Evolutionary conservation across 2,329 filamentous ascomycete species (phyloP), one percentile per base, ranked within the genome.

Genomic region (Clonostachys rhizophaga): DNA sequence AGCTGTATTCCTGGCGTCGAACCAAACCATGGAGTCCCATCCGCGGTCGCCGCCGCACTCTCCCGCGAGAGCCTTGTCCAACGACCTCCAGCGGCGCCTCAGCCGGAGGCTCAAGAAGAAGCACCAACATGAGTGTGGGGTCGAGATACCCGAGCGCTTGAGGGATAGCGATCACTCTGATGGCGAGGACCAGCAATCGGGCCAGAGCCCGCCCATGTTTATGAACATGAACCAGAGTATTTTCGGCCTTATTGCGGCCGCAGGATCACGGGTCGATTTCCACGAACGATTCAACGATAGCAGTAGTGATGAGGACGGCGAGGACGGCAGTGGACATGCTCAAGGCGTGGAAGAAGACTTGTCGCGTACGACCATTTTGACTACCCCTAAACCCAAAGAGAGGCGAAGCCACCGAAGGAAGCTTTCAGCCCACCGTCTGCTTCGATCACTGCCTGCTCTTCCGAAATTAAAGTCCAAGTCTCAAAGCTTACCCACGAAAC

Each of bases 171-270:
- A 74, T 47, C 70, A 78, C 49, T 68, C 68, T n/a, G 67, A 62
- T 34, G 75, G 78, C 42, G 72, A 79, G 54, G 66, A 74, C 40
- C 54, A 70, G 42, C 46, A 53, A 18, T 65, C 66, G 5, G 65
- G 72, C 3, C 70, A 73, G 48, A 69, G 67, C 36, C 66, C 70
- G 13, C 70, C 74, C 52, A 72, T 78, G 63, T 76, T 78, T 49
- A 72, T 81, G 67, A 89, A 91, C 59, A 89, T 95, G 84, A 94
- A 96, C 66, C 91, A 96, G 73, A 95, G 89, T 54, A 85, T 97
- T 47, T 95, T 96, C 64, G 91, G 90, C 46, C 81, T 97, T 68
- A 91, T 97, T 55, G 89, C 91, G 7, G 89, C 90, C 14, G 90
- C 90, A 36, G 89, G 91, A 7, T 91, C 89, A 33, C 83, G 83